Evolutionary conservation across 768 basidiomycete species (phyloP).

Genomic region (Lentinula sp.): DNA sequence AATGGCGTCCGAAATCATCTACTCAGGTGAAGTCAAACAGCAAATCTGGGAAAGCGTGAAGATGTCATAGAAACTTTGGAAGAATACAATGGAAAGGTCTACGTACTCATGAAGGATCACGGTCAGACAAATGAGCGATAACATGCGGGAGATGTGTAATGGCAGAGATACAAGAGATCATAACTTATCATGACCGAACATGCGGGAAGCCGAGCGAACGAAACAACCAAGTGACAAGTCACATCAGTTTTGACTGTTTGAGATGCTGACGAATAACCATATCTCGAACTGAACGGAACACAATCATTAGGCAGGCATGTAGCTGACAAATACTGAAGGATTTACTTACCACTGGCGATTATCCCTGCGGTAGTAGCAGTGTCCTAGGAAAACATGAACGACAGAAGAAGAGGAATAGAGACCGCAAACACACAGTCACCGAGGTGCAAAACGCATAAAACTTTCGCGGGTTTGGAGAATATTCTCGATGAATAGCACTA

Average conservation of each 20-base stretch:
- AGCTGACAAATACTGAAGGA: background rate
- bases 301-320: background rate
- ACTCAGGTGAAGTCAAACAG: too few relatives aligned
- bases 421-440: slow-evolving; percentile 46
- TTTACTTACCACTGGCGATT: slow-evolving; percentile 61
- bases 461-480: slow-evolving; percentile 66
- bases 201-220: background rate
- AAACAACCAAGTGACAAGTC: slow-evolving; percentile 26
- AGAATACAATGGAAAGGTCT: background rate
- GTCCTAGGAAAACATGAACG: slow-evolving; percentile 33
- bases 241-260: slow-evolving; percentile 66
- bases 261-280: slow-evolving; percentile 80
- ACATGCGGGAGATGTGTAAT: background rate
- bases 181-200: too few relatives aligned
- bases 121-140: background rate
- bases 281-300: slow-evolving; percentile 51
- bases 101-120: background rate
- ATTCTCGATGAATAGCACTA: slow-evolving; percentile 69
- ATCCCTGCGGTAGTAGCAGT: slow-evolving; percentile 70
- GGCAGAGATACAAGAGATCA: background rate
- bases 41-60: background rate
- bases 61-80: background rate
- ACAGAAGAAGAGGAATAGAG: background rate
- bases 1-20: too few relatives aligned
- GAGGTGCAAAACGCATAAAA: slow-evolving; percentile 78